Percentiles rank a stretch among this genome's conserved stretches.
Evolutionary conservation across 257 asterid species (phyloP).

Genomic region (Solanum appendiculatum): DNA sequence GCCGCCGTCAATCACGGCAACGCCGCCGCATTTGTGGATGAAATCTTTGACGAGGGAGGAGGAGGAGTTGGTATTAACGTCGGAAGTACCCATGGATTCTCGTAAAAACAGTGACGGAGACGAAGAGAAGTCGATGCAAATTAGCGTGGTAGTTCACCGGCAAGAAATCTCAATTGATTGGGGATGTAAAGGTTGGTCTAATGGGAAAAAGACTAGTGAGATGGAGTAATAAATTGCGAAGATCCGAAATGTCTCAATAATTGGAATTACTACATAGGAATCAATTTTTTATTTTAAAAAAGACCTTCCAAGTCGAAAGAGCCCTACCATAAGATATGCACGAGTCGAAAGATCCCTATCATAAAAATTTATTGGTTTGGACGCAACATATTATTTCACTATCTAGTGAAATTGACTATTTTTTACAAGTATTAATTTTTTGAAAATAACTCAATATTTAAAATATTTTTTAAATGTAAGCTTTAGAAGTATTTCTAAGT

Average conservation of each 20-base stretch:
- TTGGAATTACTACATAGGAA: not conserved
- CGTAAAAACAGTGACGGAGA: not conserved
- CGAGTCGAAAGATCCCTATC: no score
- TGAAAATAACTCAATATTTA: no score
- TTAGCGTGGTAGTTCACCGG: not conserved
- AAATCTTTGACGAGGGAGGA: conserved; percentile 43
- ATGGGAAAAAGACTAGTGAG: not conserved
- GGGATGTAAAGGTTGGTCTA: not conserved
- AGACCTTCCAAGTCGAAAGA: no score
- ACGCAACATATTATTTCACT: no score
- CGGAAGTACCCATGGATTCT: conserved; percentile 34
- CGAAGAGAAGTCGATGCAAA: not conserved
- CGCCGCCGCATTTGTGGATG: conserved; percentile 61
- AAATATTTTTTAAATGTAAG: no score
- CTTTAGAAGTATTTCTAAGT: no score
- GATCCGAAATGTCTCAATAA: not conserved
- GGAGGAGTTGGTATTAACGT: not conserved
- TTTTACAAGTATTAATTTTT: no score
- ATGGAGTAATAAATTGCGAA: not conserved
- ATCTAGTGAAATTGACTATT: no score
- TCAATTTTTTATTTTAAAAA: no score
- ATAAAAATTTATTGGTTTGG: no score
- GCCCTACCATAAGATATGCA: no score
- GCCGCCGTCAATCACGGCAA: conserved; percentile 85
- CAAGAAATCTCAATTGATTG: not conserved